Percentiles rank a stretch among this genome's conserved stretches.
These are phyloP conservation scores for Fraxinus dipetala DNA, from an alignment of 305 asterid species.

Conservation along the genomic window DNA sequence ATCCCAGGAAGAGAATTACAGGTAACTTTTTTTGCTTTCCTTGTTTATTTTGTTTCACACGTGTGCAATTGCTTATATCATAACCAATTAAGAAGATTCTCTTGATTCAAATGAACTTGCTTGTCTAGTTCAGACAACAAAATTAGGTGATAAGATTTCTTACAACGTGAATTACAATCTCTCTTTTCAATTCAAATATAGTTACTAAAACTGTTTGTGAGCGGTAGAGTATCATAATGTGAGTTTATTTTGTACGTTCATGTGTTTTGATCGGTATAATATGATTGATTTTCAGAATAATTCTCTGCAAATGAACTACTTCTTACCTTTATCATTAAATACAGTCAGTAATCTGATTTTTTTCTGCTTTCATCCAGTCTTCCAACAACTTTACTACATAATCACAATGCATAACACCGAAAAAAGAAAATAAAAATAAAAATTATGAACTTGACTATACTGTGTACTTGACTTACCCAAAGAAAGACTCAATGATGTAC, in stretches of 20 bases:
- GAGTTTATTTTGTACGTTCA: neutral
- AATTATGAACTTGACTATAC: neutral
- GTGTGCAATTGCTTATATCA: neutral
- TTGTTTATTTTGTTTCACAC: neutral
- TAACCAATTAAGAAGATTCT: neutral
- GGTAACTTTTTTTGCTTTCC: slow-evolving; percentile 38
- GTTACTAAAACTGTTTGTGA: neutral
- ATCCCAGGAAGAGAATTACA: slow-evolving; percentile 80
- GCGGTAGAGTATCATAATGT: neutral
- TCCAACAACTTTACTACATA: neutral
- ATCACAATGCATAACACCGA: neutral
- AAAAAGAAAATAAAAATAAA: neutral
- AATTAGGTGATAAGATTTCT: neutral
- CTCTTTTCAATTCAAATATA: neutral
- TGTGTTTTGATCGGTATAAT: neutral
- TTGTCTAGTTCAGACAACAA: neutral
- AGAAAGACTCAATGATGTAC: neutral
- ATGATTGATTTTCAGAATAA: neutral
- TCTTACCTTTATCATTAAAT: neutral
- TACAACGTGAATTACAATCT: neutral
- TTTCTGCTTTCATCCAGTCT: neutral
- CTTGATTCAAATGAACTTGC: neutral
- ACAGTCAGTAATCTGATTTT: neutral
- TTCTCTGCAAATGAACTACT: neutral
- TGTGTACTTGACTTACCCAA: neutral